Conservation (phyloP, 805 yeast genomes). For the Phaffomyces opuntiae region DNA sequence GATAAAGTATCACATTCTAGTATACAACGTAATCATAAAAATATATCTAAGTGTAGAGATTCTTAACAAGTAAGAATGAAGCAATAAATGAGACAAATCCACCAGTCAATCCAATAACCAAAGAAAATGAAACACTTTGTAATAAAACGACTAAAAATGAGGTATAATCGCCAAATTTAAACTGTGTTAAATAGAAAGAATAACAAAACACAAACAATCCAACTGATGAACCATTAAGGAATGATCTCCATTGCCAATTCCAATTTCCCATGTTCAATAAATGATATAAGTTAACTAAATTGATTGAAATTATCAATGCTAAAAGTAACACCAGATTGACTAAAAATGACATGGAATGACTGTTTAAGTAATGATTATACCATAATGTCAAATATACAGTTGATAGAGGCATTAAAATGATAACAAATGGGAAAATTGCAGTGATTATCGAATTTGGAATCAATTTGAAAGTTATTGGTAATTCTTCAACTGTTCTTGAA, state of each 20-base stretch:
- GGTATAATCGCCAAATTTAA: conserved; percentile 23
- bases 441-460: conserved; percentile 22
- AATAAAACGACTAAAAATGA: conserved; percentile 19
- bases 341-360: conserved; percentile 8
- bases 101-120: conserved; percentile 19
- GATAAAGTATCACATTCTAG: too few relatives aligned
- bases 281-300: conserved; percentile 18
- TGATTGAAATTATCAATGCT: conserved; percentile 12
- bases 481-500: conserved; percentile 16
- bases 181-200: conserved; percentile 21
- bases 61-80: conserved; percentile 15
- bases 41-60: conserved; percentile 8
- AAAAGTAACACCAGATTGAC: conserved; percentile 15
- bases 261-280: conserved; percentile 23
- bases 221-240: conserved; percentile 21
- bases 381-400: conserved; percentile 21
- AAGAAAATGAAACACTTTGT: conserved; percentile 19
- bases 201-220: conserved; percentile 22
- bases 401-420: conserved; percentile 22
- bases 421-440: conserved; percentile 25
- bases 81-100: conserved; percentile 17
- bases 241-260: conserved; percentile 26
- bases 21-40: not conserved
- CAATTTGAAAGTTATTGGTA: conserved; percentile 21
- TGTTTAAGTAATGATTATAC: conserved; percentile 21